Evolutionary conservation across 371 early-diverging fungal genomes (phyloP).

Genomic region (Mortierella sp.): DNA sequence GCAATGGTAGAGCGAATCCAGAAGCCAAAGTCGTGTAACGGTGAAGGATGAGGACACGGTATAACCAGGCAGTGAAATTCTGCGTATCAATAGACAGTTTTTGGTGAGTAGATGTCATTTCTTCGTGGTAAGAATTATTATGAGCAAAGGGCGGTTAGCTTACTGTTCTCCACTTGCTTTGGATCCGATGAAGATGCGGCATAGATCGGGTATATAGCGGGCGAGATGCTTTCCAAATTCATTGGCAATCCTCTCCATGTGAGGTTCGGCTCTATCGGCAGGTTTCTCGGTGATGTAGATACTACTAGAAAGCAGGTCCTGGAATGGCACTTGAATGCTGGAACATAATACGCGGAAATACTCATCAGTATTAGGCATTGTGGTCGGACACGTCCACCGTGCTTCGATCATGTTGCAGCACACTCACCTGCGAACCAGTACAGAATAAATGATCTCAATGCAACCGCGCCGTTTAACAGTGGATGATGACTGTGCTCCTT

Average conservation of each 20-base stretch:
- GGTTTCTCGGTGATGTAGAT: conserved; percentile 31
- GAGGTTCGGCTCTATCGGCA: conserved; percentile 35
- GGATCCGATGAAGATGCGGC: conserved; percentile 33
- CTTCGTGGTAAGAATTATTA: background rate
- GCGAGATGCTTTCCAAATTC: conserved; percentile 36
- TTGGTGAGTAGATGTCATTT: background rate
- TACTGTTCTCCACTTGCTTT: conserved; percentile 31
- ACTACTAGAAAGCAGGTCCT: conserved; percentile 43
- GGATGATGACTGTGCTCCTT: conserved; percentile 26
- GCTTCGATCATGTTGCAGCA: no score
- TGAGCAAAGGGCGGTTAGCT: background rate
- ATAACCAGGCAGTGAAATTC: conserved; percentile 42
- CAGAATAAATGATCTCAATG: conserved; percentile 50
- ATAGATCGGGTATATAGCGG: conserved; percentile 33
- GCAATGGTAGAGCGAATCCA: conserved; percentile 53
- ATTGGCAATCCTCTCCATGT: conserved; percentile 33
- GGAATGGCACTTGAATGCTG: conserved; percentile 52
- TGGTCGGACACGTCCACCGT: no score
- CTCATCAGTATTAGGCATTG: background rate
- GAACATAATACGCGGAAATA: background rate
- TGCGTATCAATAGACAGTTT: background rate
- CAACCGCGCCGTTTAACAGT: conserved; percentile 26
- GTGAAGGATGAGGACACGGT: conserved; percentile 37
- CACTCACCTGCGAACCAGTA: conserved; percentile 51
- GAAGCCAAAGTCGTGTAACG: conserved; percentile 47